Conservation (phyloP, 2,329 filamentous ascomycete species). For the Cladophialophora yegresii region DNA sequence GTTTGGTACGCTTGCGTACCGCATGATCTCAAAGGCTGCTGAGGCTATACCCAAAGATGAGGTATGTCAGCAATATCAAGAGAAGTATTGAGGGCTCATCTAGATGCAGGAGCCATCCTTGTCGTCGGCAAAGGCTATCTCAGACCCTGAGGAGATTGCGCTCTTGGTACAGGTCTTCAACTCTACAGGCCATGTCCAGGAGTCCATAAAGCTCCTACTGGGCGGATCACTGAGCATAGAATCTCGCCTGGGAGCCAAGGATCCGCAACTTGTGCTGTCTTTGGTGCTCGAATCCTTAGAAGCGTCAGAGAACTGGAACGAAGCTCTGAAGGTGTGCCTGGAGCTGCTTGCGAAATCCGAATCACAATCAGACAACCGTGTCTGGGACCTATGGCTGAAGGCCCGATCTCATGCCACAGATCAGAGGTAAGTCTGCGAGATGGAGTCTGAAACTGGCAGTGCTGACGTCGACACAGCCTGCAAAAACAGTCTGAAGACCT, state of each 20-base stretch:
- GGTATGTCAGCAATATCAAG: constrained; percentile 40
- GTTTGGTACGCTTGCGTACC: constrained; percentile 54
- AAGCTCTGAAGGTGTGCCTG: constrained; percentile 43
- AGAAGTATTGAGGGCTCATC: constrained; percentile 1
- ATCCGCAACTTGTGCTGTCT: constrained; percentile 46
- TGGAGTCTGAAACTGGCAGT: background rate
- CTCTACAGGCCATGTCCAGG: constrained; percentile 44
- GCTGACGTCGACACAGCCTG: constrained; percentile 13
- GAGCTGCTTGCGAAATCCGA: constrained; percentile 42
- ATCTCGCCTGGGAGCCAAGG: constrained; percentile 48
- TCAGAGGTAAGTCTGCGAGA: constrained; percentile 24
- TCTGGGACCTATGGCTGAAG: constrained; percentile 49
- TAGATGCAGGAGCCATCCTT: constrained; percentile 44
- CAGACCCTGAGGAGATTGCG: constrained; percentile 50
- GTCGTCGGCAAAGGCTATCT: constrained; percentile 48
- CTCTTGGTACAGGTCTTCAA: constrained; percentile 50
- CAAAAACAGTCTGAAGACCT: constrained; percentile 11
- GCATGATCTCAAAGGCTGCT: constrained; percentile 53
- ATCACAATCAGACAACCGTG: constrained; percentile 49
- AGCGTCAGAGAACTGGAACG: constrained; percentile 44
- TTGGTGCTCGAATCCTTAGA: constrained; percentile 45
- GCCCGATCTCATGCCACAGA: constrained; percentile 38
- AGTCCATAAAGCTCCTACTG: constrained; percentile 48
- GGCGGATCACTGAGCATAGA: constrained; percentile 46
- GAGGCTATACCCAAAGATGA: constrained; percentile 47